phyloP scores from a whole-genome alignment of 352 stramenopile species.

The Pythium insidiosum region DNA sequence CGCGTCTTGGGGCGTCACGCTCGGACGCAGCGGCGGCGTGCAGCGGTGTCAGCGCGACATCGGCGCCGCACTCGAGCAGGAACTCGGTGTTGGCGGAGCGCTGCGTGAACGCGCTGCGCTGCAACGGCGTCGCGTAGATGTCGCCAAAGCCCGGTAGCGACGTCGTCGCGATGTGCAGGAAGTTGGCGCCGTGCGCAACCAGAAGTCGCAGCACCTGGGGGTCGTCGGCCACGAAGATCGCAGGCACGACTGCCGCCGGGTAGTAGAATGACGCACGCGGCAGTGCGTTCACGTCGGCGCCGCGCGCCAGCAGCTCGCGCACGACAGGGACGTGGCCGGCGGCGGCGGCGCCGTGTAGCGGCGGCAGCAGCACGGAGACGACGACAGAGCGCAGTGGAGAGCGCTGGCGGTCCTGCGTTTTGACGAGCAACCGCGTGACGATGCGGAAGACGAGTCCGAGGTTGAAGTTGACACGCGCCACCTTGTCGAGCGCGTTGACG shows the following conservation, averaged over 20 bases:
- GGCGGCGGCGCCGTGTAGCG: constrained; percentile 59
- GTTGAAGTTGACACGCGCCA: constrained; percentile 75
- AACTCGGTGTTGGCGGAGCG: constrained; percentile 54
- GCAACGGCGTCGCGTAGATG: constrained; percentile 41
- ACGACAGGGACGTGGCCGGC: constrained; percentile 58
- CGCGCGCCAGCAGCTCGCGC: constrained; percentile 40
- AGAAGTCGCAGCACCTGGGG: constrained; percentile 60
- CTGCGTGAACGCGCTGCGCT: constrained; percentile 59
- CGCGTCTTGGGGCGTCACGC: too few relatives aligned
- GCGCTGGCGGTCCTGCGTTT: constrained; percentile 48
- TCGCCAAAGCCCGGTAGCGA: constrained; percentile 27
- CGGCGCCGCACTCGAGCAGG: constrained; percentile 51
- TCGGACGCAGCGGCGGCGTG: constrained; percentile 59
- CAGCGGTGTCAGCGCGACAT: constrained; percentile 69
- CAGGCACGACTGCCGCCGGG: constrained; percentile 36
- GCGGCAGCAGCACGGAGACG: constrained; percentile 59
- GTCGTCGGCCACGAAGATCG: constrained; percentile 72
- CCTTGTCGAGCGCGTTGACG: constrained; percentile 70
- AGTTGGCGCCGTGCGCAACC: constrained; percentile 53
- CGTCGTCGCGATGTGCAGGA: constrained; percentile 48
- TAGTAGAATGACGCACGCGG: constrained; percentile 65
- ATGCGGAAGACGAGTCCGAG: constrained; percentile 65
- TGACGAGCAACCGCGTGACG: constrained; percentile 43
- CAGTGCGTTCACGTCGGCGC: constrained; percentile 51
- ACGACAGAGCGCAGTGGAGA: constrained; percentile 36